Base-by-base conservation (phyloP, 306 rosid species). In the Fragaria iinumae region DNA sequence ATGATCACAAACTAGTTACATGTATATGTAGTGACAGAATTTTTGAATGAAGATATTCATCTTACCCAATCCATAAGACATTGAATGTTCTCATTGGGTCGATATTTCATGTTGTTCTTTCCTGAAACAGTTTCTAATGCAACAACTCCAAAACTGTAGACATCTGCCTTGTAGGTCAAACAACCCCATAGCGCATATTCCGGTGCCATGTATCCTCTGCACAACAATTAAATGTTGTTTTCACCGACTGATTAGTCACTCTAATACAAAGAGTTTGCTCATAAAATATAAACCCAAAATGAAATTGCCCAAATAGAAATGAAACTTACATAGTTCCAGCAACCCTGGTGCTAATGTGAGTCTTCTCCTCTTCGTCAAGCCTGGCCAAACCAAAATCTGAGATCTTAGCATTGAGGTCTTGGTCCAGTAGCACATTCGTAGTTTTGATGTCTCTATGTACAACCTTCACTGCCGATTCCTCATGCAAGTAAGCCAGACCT, bases 341-440 rank as follows among this genome's bases (percentile, higher is more conserved):
- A 56, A 87, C 75, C 72, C 88, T 69, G 27, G 93, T 87, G 75
- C 69, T 89, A 77, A 87, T 72, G 74, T 87, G 91, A 62, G 83
- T 83, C 44, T 83, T 83, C 45, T 87, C 88, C 53, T 83, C 89
- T 66, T 89, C 87, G 36, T 83, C 77, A 12, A 87, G 91, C 84
- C 69, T 89, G 21, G 93, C 93, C 86, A 89, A 79, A 23, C 93
- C 91, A 63, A 89, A 89, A 62, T 89, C 91, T 4, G 89, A 89
- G 81, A 89, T 89, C 81, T 87, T 89, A 2, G 93, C 80, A 64
- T 82, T 89, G 74, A 89, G 82, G 63, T 87, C 79, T 29, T 41
- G 57, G 70, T 89, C 91, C 71, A 89, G 83, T 57, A 89, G 69
- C 52, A 89, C 87, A 63, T 85, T 87, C 8, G 84, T 83, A 56